Evolutionary conservation across 2,329 filamentous ascomycete species (phyloP).

Genomic region (Capronia americana): DNA sequence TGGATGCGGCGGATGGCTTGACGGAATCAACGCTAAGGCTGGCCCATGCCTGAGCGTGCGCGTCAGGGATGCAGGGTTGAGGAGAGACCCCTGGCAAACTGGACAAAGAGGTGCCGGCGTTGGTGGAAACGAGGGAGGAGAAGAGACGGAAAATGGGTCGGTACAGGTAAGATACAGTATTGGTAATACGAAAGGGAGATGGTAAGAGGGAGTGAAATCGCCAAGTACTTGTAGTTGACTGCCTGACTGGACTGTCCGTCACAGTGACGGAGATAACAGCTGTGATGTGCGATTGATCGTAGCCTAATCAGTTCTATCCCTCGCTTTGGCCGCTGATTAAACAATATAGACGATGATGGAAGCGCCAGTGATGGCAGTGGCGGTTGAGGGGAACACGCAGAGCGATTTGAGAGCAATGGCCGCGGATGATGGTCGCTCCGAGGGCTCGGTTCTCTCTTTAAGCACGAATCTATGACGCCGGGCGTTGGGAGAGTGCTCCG

Average conservation of each 20-base stretch:
- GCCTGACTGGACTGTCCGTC: background rate
- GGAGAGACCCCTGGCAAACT: constrained; percentile 9
- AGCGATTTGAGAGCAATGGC: constrained; percentile 3
- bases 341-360: constrained; percentile 19
- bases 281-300: constrained; percentile 5
- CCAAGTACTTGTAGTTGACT: constrained; percentile 10
- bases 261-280: constrained; percentile 8
- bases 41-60: constrained; percentile 20
- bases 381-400: background rate
- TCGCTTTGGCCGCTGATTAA: constrained; percentile 20
- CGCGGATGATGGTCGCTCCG: constrained; percentile 10
- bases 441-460: constrained; percentile 3
- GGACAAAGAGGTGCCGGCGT: constrained; percentile 7
- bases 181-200: constrained; percentile 5
- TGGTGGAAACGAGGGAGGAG: background rate
- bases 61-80: constrained; percentile 15
- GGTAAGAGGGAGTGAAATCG: constrained; percentile 9
- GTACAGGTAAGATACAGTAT: constrained; percentile 21
- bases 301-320: constrained; percentile 14
- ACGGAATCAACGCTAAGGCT: constrained; percentile 13
- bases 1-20: constrained; percentile 30
- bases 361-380: constrained; percentile 21
- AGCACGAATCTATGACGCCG: constrained; percentile 9
- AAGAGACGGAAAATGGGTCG: constrained; percentile 4
- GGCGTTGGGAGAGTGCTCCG: background rate